A percentile compares a stretch with the other conserved stretches of the same genome.
Conservation (phyloP, 345 rosid species). For the Sapria himalayana region DNA sequence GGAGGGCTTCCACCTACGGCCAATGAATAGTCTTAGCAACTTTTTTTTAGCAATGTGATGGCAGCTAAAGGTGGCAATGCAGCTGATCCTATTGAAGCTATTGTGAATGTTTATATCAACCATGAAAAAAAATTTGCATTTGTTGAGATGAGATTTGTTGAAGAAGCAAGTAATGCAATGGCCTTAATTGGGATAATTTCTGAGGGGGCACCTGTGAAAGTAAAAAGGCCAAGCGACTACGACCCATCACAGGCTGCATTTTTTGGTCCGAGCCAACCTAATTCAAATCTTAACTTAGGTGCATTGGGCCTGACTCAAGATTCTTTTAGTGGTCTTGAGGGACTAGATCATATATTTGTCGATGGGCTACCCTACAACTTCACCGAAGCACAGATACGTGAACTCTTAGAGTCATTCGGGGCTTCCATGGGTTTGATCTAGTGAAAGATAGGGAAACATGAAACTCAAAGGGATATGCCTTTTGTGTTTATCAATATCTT, state of each 20-base stretch:
- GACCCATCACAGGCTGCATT: conserved; percentile 89
- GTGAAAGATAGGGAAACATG: conserved; percentile 92
- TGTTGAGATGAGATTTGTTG: conserved; percentile 99
- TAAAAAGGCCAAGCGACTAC: conserved; percentile 94
- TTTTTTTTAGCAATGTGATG: conserved; percentile 89
- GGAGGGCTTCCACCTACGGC: conserved; percentile 96
- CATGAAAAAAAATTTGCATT: conserved; percentile 99
- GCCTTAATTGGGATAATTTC: conserved; percentile 87
- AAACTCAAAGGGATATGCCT: conserved; percentile 84
- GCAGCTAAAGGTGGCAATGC: conserved; percentile 94
- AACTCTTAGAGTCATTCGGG: conserved; percentile 86
- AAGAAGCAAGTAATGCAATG: conserved; percentile 99
- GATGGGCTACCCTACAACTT: conserved; percentile 91
- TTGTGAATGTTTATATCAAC: conserved; percentile 95
- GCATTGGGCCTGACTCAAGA: conserved; percentile 87
- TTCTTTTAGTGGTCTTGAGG: conserved; percentile 93
- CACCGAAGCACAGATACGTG: conserved; percentile 79
- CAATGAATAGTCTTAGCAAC: conserved; percentile 65
- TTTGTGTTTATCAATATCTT: conserved; percentile 83
- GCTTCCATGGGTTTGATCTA: conserved; percentile 74
- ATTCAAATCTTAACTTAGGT: conserved; percentile 65
- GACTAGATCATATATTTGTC: conserved; percentile 85
- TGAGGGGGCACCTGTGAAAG: conserved; percentile 99
- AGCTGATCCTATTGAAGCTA: conserved; percentile 99
- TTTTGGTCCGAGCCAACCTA: conserved; percentile 98